Conservation (phyloP, 768 basidiomycete genomes). For the Leucocoprinus birnbaumii region DNA sequence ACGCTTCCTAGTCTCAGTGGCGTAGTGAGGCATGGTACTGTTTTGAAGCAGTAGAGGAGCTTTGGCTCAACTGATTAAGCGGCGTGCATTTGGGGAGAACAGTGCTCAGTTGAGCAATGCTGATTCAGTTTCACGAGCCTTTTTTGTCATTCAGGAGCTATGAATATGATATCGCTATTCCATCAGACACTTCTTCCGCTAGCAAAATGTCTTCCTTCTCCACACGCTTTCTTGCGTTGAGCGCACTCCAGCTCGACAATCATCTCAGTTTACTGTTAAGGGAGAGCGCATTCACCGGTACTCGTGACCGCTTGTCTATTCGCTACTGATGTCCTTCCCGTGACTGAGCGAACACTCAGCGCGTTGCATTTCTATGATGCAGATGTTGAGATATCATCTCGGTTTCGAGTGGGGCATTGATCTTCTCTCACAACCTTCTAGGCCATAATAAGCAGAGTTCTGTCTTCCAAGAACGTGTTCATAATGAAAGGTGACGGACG, state of each 20-base stretch:
- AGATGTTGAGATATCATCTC: too few species aligned
- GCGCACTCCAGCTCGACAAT: too few species aligned
- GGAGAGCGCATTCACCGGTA: too few species aligned
- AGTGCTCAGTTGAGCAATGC: background rate
- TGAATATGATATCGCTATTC: background rate
- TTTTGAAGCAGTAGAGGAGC: constrained; percentile 24
- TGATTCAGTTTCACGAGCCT: background rate
- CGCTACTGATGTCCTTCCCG: too few species aligned
- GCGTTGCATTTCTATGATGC: too few species aligned
- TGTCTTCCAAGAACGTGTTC: background rate
- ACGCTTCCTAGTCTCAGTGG: constrained; percentile 27
- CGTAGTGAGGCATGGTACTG: constrained; percentile 28
- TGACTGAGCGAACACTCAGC: too few species aligned
- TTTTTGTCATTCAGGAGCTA: background rate
- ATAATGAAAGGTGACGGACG: background rate
- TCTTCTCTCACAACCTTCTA: background rate
- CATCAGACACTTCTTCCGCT: too few species aligned
- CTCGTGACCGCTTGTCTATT: too few species aligned
- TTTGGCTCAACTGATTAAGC: background rate
- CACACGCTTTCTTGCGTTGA: too few species aligned
- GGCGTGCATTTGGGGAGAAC: background rate
- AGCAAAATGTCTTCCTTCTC: too few species aligned
- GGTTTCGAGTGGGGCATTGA: background rate
- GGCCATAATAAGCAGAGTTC: background rate
- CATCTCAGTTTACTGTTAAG: too few species aligned